These are phyloP conservation scores for Pestalotiopsis fici DNA, from an alignment of 2,329 filamentous ascomycete species.

Conservation along the genomic window DNA sequence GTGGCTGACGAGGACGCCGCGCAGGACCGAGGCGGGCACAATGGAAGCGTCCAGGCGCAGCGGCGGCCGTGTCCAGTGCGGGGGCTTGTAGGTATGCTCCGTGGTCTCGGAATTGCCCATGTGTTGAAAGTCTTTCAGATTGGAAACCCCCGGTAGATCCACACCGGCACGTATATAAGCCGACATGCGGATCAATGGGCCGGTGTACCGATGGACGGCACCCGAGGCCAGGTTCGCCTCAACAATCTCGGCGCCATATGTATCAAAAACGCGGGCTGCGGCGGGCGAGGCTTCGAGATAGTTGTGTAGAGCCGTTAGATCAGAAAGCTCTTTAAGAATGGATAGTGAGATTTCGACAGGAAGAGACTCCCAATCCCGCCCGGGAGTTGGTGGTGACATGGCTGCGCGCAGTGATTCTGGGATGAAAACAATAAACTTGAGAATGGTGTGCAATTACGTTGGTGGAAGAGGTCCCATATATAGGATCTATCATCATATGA, in stretches of 20 bases:
- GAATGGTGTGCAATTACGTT: too few species aligned
- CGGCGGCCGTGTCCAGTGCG: background rate
- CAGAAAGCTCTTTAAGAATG: background rate
- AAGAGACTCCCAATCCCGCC: background rate
- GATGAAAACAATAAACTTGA: too few species aligned
- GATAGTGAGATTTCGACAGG: background rate
- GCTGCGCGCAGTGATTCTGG: too few species aligned
- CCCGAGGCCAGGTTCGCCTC: background rate
- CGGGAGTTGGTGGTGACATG: background rate
- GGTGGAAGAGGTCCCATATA: too few species aligned
- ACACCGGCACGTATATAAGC: background rate
- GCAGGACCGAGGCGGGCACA: background rate
- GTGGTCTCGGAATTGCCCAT: background rate
- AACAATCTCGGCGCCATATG: background rate
- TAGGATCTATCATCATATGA: too few species aligned
- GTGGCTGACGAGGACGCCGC: background rate
- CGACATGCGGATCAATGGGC: background rate
- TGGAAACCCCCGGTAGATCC: background rate
- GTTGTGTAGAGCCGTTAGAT: background rate
- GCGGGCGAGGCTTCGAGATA: background rate
- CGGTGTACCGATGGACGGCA: background rate
- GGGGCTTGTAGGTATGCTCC: background rate
- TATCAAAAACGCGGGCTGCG: background rate
- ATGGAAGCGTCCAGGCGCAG: background rate
- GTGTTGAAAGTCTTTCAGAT: background rate